Conservation (phyloP, 768 basidiomycete genomes). For the Phanerochaete carnosa region DNA sequence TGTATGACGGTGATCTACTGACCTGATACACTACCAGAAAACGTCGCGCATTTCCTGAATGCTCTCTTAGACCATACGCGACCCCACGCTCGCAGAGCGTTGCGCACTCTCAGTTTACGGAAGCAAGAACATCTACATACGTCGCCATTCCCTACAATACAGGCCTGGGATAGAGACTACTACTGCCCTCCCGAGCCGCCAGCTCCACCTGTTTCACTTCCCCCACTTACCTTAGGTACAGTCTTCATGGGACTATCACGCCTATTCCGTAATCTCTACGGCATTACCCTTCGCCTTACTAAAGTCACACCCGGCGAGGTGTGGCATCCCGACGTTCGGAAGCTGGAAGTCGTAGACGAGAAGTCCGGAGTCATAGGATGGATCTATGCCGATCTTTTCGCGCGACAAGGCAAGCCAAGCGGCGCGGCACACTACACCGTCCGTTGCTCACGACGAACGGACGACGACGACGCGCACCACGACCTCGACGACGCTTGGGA, state of each 20-base stretch:
- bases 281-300: constrained; percentile 75
- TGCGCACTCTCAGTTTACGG: constrained; percentile 59
- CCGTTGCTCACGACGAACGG: constrained; percentile 86
- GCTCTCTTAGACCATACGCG: constrained; percentile 78
- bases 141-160: constrained; percentile 57
- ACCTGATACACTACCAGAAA: constrained; percentile 40
- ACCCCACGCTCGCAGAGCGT: constrained; percentile 71
- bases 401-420: constrained; percentile 77
- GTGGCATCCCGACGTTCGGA: constrained; percentile 87
- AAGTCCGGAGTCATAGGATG: constrained; percentile 83
- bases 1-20: background rate
- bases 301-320: constrained; percentile 72
- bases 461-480: constrained; percentile 78
- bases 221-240: constrained; percentile 82
- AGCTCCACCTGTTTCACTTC: constrained; percentile 68
- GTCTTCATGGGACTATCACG: constrained; percentile 90
- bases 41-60: constrained; percentile 83
- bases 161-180: constrained; percentile 98
- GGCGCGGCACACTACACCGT: constrained; percentile 99
- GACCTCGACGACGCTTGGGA: constrained; percentile 47
- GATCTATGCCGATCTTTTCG: constrained; percentile 93
- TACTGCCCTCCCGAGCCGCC: constrained; percentile 82
- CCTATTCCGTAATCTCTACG: constrained; percentile 84
- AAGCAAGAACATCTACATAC: constrained; percentile 75
- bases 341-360: constrained; percentile 92